phyloP scores from a whole-genome alignment of 1,284 basidiomycete species.

The Malassezia brasiliensis region DNA sequence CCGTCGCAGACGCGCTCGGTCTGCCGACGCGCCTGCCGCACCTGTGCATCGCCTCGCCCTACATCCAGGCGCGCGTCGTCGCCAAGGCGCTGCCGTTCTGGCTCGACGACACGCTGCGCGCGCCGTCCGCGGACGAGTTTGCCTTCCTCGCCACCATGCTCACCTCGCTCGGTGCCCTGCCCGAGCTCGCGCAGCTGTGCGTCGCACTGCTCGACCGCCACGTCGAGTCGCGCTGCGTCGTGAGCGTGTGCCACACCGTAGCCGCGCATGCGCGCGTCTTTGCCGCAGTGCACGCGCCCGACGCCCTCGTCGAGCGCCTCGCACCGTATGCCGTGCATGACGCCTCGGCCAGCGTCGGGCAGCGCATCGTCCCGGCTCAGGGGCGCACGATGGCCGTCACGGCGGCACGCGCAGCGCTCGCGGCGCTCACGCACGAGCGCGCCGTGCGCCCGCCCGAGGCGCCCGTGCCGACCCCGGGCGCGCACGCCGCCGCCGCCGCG shows the following conservation, averaged over 20 bases:
- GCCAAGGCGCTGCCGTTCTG: not conserved
- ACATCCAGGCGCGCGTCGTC: conserved; percentile 21
- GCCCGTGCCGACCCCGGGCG: not conserved
- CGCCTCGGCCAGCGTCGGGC: not conserved
- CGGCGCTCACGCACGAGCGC: not conserved
- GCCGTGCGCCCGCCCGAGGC: not conserved
- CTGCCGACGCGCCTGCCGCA: conserved; percentile 18
- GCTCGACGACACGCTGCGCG: not conserved
- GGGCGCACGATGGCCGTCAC: conserved; percentile 13
- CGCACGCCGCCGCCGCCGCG: not conserved
- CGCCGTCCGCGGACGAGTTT: conserved; percentile 4
- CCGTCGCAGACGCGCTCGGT: not conserved
- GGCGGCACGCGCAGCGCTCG: conserved; percentile 3
- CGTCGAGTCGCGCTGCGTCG: conserved; percentile 10
- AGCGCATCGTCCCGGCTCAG: conserved; percentile 5
- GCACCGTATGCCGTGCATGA: conserved; percentile 12
- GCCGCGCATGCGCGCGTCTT: conserved; percentile 7
- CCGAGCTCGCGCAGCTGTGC: not conserved
- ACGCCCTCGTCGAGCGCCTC: conserved; percentile 1
- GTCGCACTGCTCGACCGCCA: conserved; percentile 15
- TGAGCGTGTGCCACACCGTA: conserved; percentile 10
- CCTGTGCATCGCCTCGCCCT: conserved; percentile 33
- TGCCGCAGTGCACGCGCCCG: not conserved
- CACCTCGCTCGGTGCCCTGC: conserved; percentile 3
- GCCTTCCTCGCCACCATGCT: conserved; percentile 3